Evolutionary conservation across 805 yeast genomes (phyloP).

Genomic region (Candida jianshihensis): DNA sequence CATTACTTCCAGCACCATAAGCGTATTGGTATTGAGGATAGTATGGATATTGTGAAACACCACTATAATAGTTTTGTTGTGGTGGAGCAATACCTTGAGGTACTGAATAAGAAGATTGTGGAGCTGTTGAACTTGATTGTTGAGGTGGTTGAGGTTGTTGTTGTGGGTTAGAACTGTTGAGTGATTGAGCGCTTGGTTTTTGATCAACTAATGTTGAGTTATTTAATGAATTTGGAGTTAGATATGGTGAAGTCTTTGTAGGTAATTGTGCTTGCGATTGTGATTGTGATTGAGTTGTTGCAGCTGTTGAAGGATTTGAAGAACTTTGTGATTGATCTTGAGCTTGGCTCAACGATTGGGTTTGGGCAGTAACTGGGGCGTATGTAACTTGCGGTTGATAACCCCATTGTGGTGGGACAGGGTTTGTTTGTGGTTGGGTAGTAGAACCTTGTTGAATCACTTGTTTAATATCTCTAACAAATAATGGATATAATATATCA

Average conservation of each 20-base stretch:
- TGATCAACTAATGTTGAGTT: constrained; percentile 11
- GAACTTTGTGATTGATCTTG: too few relatives aligned
- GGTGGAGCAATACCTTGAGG: too few relatives aligned
- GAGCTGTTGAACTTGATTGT: not conserved
- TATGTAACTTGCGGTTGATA: constrained; percentile 8
- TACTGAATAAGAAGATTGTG: not conserved
- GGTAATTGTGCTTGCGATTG: constrained; percentile 7
- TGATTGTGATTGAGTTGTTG: constrained; percentile 1
- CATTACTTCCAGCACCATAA: constrained; percentile 4
- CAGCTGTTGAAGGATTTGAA: too few relatives aligned
- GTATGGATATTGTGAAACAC: constrained; percentile 8
- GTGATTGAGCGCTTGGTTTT: constrained; percentile 3
- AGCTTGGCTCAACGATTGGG: too few relatives aligned
- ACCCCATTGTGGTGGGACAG: constrained; percentile 6
- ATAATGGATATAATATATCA: constrained; percentile 58
- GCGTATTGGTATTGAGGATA: constrained; percentile 8
- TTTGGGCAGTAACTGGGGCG: not conserved
- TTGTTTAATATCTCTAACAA: constrained; percentile 64
- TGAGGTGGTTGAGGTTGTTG: not conserved
- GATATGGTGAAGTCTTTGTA: constrained; percentile 15
- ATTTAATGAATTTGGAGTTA: constrained; percentile 18
- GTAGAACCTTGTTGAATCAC: constrained; percentile 31
- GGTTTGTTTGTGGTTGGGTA: constrained; percentile 22
- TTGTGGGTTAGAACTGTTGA: not conserved
- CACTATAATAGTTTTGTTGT: not conserved